Evolutionary conservation across 2,329 filamentous ascomycete species (phyloP).

Genomic region (Tympanopsis confertula): DNA sequence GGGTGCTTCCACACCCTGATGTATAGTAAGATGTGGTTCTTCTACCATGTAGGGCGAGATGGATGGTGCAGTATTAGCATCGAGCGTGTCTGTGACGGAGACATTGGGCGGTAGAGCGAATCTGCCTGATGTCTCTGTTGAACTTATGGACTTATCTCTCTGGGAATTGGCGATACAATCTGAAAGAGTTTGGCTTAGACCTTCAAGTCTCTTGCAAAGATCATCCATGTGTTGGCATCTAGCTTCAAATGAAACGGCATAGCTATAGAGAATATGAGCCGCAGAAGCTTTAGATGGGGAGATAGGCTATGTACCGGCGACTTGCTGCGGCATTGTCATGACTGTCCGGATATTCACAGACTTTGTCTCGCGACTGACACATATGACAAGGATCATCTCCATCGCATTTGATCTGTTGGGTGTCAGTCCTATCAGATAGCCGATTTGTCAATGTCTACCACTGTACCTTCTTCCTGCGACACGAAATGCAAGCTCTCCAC

Average conservation of each 20-base stretch:
- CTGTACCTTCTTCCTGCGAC: constrained; percentile 9
- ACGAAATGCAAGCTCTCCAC: constrained; percentile 8
- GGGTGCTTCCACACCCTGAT: no score
- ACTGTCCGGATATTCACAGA: constrained; percentile 9
- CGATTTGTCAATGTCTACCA: not conserved
- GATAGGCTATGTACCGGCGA: constrained; percentile 6
- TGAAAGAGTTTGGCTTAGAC: constrained; percentile 7
- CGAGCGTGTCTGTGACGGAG: no score
- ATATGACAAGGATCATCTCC: constrained; percentile 12
- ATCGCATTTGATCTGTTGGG: constrained; percentile 12
- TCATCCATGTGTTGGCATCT: constrained; percentile 11
- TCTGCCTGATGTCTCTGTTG: constrained; percentile 4
- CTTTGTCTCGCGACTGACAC: constrained; percentile 9
- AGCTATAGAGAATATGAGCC: no score
- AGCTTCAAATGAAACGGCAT: constrained; percentile 9
- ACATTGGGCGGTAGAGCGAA: no score
- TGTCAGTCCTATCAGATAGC: not conserved
- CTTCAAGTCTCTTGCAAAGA: constrained; percentile 11
- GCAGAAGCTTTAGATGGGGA: no score
- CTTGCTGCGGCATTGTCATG: constrained; percentile 12
- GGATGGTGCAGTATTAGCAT: no score
- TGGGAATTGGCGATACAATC: constrained; percentile 3
- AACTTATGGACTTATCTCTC: not conserved
- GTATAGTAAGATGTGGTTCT: no score
- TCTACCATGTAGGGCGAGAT: no score